Base-by-base conservation (phyloP, 129 eudicot genomes). In the Rutidosis leptorrhynchoides region DNA sequence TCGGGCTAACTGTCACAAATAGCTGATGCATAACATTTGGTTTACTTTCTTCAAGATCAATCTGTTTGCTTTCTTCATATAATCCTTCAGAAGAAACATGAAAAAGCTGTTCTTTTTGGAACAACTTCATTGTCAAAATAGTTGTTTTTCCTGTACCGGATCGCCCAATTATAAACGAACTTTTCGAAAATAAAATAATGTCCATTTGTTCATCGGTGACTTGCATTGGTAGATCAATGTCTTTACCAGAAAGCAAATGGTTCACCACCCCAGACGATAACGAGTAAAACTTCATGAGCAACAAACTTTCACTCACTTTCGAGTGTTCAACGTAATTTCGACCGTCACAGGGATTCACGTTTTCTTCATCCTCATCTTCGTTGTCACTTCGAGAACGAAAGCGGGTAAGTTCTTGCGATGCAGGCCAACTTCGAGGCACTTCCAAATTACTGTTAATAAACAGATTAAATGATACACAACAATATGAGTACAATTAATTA, bases 61-160 rank as follows among this genome's bases (percentile, higher is more conserved):
- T n/a, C 0, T 12, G 42, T 0, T 12, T 59, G 64, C 45, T 29
- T 2, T 29, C 64, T 2, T 17, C 64, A 7, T 29, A 25, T 0
- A 24, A 0, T 7, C 87, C 88, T 30, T 78, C 73, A 20, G 77
- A 29, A 53, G 87, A 86, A 40, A 79, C 4, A 35, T 68, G 79
- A 28, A 80, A 78, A 55, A 23, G 56, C 45, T 86, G 87, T 49
- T 86, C 83, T 16, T 73, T 86, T 49, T 70, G 82, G 11, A 72
- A 82, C 48, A 90, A 54, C 46, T 90, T 90, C 91, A 73, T 84
- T 0, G 91, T 90, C 78, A 90, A 79, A 7, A 90, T 77, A 2
- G 97, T 86, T 0, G 97, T 90, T 78, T 90, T 90, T 45, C 97
- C 95, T 0, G 97, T 84, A 8, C 95, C 97, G 46, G 97, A 90